Conservation (phyloP, 1,284 basidiomycete species). For the Sanghuangporus weigelae region DNA sequence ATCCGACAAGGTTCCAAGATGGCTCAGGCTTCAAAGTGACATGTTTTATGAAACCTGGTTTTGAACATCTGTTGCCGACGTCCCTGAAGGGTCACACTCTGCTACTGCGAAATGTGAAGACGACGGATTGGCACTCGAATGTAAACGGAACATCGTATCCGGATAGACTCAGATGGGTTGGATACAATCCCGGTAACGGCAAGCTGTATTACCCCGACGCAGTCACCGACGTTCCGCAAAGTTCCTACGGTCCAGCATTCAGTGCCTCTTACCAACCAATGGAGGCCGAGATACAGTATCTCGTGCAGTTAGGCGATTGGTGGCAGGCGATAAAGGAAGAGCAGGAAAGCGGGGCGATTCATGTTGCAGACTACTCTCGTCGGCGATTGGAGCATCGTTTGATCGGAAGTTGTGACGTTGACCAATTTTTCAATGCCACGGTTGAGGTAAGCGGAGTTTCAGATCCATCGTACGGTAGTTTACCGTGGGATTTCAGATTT, state of each 20-base stretch:
- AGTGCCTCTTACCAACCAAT: conserved; percentile 6
- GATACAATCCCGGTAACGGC: conserved; percentile 9
- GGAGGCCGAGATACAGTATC: conserved; percentile 6
- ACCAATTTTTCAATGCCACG: conserved; percentile 16
- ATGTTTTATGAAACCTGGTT: conserved; percentile 9
- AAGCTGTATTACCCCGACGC: neutral
- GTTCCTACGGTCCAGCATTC: neutral
- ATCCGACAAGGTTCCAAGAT: conserved; percentile 11
- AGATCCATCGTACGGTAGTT: neutral
- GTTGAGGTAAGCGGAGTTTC: conserved; percentile 10
- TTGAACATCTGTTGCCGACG: conserved; percentile 1
- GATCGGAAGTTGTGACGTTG: conserved; percentile 7
- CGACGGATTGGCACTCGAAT: neutral
- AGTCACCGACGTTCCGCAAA: neutral
- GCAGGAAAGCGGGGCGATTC: conserved; percentile 3
- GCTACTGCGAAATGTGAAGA: conserved; percentile 7
- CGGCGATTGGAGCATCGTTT: conserved; percentile 1
- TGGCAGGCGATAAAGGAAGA: conserved; percentile 14
- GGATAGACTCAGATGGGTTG: conserved; percentile 15
- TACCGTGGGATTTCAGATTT: neutral
- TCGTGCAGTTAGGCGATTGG: conserved; percentile 10
- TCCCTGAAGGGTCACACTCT: conserved; percentile 9
- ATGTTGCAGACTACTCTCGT: neutral
- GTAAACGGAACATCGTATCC: conserved; percentile 12
- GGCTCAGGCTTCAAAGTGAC: conserved; percentile 11